These are phyloP conservation scores for Ettlia oleoabundans DNA, from an alignment of 139 green algal genomes.

Conservation along the genomic window DNA sequence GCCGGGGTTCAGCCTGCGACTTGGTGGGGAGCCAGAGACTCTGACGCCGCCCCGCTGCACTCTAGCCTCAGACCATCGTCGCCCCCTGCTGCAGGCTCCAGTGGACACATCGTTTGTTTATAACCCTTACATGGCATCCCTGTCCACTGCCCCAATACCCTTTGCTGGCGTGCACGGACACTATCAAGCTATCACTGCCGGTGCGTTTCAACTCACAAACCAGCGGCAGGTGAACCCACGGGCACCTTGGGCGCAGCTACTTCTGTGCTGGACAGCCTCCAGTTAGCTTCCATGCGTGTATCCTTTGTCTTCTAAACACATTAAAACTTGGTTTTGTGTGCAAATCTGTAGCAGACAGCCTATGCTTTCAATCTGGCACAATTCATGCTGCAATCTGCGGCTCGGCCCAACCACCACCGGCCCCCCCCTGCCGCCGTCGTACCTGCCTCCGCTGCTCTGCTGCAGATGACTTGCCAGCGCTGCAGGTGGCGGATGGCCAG, in stretches of 20 bases:
- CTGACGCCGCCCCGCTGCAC: not conserved
- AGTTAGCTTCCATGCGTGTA: not conserved
- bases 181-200: slow-evolving; percentile 3
- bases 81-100: not conserved
- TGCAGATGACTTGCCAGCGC: not conserved
- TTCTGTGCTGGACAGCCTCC: not conserved
- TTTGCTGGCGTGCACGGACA: not conserved
- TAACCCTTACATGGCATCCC: slow-evolving; percentile 3
- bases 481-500: not conserved
- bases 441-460: not conserved
- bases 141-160: not conserved
- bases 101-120: not conserved
- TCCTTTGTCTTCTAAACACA: too few relatives aligned
- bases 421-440: not conserved
- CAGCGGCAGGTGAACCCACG: not conserved
- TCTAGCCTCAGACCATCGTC: not conserved
- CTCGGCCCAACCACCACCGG: too few relatives aligned
- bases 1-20: too few relatives aligned
- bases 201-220: not conserved
- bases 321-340: too few relatives aligned
- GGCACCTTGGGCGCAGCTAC: not conserved
- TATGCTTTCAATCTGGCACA: not conserved
- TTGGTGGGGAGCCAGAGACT: too few relatives aligned
- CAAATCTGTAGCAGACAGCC: too few relatives aligned
- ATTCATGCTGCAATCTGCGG: not conserved